phyloP scores from a whole-genome alignment of 495 filamentous ascomycete genomes.

The Podospora fimiseda region DNA sequence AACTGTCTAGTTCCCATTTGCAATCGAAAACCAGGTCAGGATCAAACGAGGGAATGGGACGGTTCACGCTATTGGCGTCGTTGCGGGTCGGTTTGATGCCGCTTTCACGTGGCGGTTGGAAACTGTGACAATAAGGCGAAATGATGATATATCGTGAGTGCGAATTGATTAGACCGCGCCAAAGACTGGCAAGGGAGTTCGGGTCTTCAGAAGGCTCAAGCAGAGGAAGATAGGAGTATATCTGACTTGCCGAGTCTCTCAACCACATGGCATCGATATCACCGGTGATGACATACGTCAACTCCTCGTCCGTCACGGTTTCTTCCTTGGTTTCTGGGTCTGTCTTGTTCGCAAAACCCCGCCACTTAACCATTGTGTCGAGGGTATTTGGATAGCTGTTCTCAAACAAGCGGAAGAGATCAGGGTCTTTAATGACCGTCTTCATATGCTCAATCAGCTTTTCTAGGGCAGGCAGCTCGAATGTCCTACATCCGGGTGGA shows the following conservation, averaged over 20 bases:
- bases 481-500: conserved; percentile 50
- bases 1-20: conserved; percentile 59
- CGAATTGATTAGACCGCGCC: conserved; percentile 53
- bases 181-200: conserved; percentile 53
- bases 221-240: conserved; percentile 53
- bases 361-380: conserved; percentile 57
- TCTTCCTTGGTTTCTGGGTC: conserved; percentile 19
- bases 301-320: conserved; percentile 49
- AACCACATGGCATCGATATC: conserved; percentile 66
- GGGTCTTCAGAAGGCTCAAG: conserved; percentile 44
- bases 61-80: conserved; percentile 41
- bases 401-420: conserved; percentile 55
- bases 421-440: conserved; percentile 47
- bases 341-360: conserved; percentile 44
- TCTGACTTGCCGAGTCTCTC: conserved; percentile 56
- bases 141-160: conserved; percentile 54
- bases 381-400: conserved; percentile 57
- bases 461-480: conserved; percentile 49
- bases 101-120: conserved; percentile 54
- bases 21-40: conserved; percentile 52
- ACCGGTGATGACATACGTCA: conserved; percentile 59
- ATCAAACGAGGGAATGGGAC: conserved; percentile 43
- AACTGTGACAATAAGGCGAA: conserved; percentile 55
- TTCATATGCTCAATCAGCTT: conserved; percentile 40
- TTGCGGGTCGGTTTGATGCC: conserved; percentile 43